phyloP scores from a whole-genome alignment of 768 basidiomycete species.

The Lactifluus subvellereus region DNA sequence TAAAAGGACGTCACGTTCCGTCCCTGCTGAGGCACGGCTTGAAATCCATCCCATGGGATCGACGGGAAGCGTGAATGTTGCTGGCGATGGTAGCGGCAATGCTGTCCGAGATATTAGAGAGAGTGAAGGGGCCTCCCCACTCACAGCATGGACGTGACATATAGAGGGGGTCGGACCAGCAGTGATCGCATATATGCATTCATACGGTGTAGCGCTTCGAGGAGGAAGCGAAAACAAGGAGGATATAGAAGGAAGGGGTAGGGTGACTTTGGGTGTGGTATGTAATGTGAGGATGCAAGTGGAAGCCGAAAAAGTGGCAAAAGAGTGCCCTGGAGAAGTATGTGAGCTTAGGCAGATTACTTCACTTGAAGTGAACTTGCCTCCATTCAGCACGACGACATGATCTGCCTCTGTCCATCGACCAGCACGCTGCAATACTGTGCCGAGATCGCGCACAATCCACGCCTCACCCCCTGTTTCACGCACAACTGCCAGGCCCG shows the following conservation, averaged over 20 bases:
- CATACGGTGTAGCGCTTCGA: conserved; percentile 34
- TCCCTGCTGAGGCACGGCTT: conserved; percentile 20
- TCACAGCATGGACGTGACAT: conserved; percentile 46
- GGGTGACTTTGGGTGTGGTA: conserved; percentile 38
- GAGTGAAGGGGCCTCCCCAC: conserved; percentile 36
- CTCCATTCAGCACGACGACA: conserved; percentile 64
- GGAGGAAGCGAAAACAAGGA: conserved; percentile 61
- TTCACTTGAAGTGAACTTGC: conserved; percentile 33
- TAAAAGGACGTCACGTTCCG: conserved; percentile 65
- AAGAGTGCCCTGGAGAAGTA: conserved; percentile 40
- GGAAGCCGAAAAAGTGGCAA: conserved; percentile 54
- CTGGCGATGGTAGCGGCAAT: conserved; percentile 47
- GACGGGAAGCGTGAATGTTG: conserved; percentile 57
- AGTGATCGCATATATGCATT: conserved; percentile 64
- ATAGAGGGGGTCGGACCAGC: conserved; percentile 44
- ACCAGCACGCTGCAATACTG: conserved; percentile 43
- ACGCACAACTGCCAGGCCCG: conserved; percentile 64
- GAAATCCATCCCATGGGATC: conserved; percentile 84
- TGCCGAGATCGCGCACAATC: conserved; percentile 45
- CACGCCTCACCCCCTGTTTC: conserved; percentile 59
- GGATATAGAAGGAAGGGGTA: conserved; percentile 47
- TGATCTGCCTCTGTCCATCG: conserved; percentile 55
- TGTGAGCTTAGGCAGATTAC: conserved; percentile 7
- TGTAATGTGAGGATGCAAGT: conserved; percentile 48
- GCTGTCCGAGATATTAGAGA: conserved; percentile 42